Base-by-base conservation (phyloP, 2,329 filamentous ascomycete species). In the Diaporthe sp. region DNA sequence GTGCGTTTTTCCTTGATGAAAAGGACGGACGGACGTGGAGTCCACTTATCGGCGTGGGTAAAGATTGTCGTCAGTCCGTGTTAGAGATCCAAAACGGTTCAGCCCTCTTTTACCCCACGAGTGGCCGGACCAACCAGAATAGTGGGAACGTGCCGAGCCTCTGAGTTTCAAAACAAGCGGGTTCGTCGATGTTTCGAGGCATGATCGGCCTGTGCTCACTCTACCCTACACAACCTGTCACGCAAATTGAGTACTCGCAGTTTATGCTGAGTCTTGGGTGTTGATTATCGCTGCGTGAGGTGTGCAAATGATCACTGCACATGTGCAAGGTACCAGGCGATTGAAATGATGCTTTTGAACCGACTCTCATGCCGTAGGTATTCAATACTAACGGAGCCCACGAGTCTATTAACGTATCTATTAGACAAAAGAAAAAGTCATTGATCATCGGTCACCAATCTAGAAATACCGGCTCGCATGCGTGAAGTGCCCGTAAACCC, bases 1-100 rank as follows among this genome's bases (percentile, higher is more conserved):
- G 31, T n/a, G 63, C 20, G 17, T 37, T 34, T n/a, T 68, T 10
- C 20, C 44, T 28, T 51, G 63, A 39, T 25, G 31, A 17, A 5
- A 53, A 31, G 44, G 47, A 25, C 20, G 7, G 28, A 53, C 20
- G 44, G 44, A 53, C 20, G 44, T 53, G 63, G 47, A 39, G 63
- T 15, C 20, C 31, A 17, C 31, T 51, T 10, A 10, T 53, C n/a
- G 6, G 47, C 7, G 31, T 37, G 20, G 22, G 44, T 17, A 51
- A 49, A 12, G 44, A 53, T 51, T 53, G 31, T 68, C 44, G 13
- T 53, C 44, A 37, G 44, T 39, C 7, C 44, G 47, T 51, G 63
- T 68, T 10, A 53, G 63, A 68, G 63, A 68, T 68, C 28, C 28
- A 51, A 68, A 68, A 68, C 63, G 6, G 39, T 51, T 68, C 63